Evolutionary conservation across 139 green algal genomes (phyloP).

Genomic region (Chlamydomonas incerta): DNA sequence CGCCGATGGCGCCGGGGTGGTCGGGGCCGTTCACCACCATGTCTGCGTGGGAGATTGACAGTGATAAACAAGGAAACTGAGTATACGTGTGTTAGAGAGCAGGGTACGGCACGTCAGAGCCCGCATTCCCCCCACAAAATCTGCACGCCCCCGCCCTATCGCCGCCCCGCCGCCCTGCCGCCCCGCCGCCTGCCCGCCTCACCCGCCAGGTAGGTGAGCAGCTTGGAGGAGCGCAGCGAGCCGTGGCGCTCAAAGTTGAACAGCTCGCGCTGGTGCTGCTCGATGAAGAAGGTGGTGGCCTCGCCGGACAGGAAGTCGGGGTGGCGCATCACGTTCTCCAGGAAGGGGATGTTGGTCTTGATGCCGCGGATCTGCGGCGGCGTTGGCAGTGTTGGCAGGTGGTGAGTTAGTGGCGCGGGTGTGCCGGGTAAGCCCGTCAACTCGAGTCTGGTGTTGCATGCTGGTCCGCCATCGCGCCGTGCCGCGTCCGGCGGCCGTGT

Average conservation of each 20-base stretch:
- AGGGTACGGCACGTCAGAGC: no score
- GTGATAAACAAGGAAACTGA: no score
- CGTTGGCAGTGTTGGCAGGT: not conserved
- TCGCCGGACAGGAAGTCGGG: conserved; percentile 85
- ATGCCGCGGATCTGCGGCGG: conserved; percentile 81
- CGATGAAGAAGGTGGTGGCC: conserved; percentile 86
- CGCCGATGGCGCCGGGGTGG: conserved; percentile 85
- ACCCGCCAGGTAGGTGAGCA: conserved; percentile 87
- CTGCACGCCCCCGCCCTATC: no score
- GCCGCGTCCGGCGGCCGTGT: no score
- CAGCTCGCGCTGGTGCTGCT: conserved; percentile 77
- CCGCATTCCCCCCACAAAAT: no score
- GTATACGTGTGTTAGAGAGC: no score
- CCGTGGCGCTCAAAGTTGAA: conserved; percentile 75
- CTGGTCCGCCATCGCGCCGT: no score
- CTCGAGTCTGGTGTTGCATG: no score
- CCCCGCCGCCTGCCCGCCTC: no score
- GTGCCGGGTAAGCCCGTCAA: no score
- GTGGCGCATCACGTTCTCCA: conserved; percentile 91
- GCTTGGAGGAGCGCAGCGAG: conserved; percentile 60
- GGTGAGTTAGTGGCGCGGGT: no score
- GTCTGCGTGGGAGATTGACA: not conserved
- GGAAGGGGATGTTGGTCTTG: conserved; percentile 95
- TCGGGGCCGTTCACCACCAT: conserved; percentile 87
- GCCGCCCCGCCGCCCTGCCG: no score